Evolutionary conservation across 441 rosid species (phyloP).

Genomic region (Adansonia madagascariensis): DNA sequence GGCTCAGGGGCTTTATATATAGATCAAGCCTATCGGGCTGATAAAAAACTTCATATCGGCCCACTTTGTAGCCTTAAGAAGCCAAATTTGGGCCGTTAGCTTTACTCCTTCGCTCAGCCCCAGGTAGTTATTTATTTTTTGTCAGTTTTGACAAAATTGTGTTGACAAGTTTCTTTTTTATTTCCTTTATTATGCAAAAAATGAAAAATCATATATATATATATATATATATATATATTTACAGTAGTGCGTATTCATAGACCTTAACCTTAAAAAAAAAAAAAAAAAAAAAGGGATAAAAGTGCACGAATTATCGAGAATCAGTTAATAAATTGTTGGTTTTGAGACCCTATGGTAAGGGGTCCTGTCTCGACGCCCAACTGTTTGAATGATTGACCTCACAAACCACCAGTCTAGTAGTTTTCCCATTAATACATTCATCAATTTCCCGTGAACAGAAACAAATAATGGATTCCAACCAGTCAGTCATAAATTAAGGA

Average conservation of each 20-base stretch:
- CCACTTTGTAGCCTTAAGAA: too few relatives aligned
- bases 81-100: too few relatives aligned
- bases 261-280: not conserved
- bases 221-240: too few relatives aligned
- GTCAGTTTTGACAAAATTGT: too few relatives aligned
- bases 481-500: not conserved
- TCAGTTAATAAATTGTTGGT: not conserved
- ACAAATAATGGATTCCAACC: not conserved
- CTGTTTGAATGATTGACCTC: not conserved
- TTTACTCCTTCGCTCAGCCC: too few relatives aligned
- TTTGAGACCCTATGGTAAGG: not conserved
- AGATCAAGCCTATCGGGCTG: too few relatives aligned
- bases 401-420: not conserved
- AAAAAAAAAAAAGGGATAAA: not conserved
- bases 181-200: too few relatives aligned
- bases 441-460: not conserved
- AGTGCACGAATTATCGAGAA: not conserved
- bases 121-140: too few relatives aligned
- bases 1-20: too few relatives aligned
- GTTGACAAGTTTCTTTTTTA: too few relatives aligned
- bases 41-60: too few relatives aligned
- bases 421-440: not conserved
- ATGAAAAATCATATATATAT: too few relatives aligned
- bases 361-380: not conserved
- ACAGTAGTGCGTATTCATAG: not conserved